Conservation (phyloP, 2,329 filamentous ascomycete species). For the Xylaria sp. region DNA sequence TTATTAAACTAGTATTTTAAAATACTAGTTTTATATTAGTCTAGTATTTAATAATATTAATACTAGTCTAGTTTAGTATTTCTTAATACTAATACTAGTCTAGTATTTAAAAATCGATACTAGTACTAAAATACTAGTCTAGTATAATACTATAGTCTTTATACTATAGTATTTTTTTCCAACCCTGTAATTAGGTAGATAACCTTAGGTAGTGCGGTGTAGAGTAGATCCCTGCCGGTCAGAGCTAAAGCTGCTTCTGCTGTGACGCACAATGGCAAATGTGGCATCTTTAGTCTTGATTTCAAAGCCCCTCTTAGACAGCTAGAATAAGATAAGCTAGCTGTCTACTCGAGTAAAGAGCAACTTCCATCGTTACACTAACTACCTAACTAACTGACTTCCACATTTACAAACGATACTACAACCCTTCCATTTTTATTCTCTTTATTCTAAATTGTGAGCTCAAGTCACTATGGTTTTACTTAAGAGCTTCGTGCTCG, state of each 20-base stretch:
- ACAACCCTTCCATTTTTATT: slow-evolving; percentile 15
- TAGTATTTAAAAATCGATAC: too few relatives aligned
- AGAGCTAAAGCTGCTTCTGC: slow-evolving; percentile 22
- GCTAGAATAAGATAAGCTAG: slow-evolving; percentile 22
- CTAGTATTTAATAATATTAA: too few relatives aligned
- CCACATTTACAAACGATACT: slow-evolving; percentile 8
- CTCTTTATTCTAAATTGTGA: neutral
- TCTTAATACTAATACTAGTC: too few relatives aligned
- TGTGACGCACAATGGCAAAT: slow-evolving; percentile 40
- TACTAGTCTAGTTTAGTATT: too few relatives aligned
- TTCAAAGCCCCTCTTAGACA: slow-evolving; percentile 38
- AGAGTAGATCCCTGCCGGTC: slow-evolving; percentile 35
- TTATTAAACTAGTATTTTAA: too few relatives aligned
- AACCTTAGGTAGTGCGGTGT: slow-evolving; percentile 16
- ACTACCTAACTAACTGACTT: slow-evolving; percentile 9
- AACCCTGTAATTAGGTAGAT: neutral
- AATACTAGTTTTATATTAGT: too few relatives aligned
- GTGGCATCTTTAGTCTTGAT: slow-evolving; percentile 42
- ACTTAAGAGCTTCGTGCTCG: slow-evolving; percentile 70
- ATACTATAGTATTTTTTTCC: too few relatives aligned
- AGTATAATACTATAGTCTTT: too few relatives aligned
- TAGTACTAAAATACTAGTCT: too few relatives aligned
- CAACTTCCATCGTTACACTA: neutral
- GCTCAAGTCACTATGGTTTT: slow-evolving; percentile 58
- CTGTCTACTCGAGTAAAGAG: slow-evolving; percentile 6